Base-by-base conservation (phyloP, 345 rosid species). In the Eucalyptus regnans region DNA sequence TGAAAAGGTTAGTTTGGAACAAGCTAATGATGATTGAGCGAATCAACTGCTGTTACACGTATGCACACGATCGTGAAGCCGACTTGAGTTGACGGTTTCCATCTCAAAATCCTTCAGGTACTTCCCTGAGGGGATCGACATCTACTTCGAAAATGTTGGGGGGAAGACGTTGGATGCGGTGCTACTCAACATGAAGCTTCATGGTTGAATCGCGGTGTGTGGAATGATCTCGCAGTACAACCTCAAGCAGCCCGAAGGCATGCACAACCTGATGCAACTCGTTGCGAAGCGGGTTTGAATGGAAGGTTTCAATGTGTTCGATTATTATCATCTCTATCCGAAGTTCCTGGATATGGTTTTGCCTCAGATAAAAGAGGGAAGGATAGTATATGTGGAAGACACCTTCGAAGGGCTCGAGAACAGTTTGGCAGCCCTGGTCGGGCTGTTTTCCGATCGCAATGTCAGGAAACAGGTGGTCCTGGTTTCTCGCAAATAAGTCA, bases 81-180 rank as follows among this genome's bases (percentile, higher is more conserved):
- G 41, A 37, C 4, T 37, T 37, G 41, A 37, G 41, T 37, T 37
- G 41, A 37, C 41, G 41, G 41, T 37, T 37, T 37, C 41, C 41
- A 37, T 37, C 41, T 37, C 4, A 37, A 37, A 37, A 37, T 37
- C 41, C 4, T 37, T 37, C 41, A 37, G 41, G 41, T 37, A 37
- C 84, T 89, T 89, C 44, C 88, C 80, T 7, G 79, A 86, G 46
- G 90, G 90, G 43, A 86, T 89, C 4, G 80, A 89, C 33, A 86
- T 89, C 41, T 89, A 89, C 88, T 89, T 86, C n/a, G 90, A 89
- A 4, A 89, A 89, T 71, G 90, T 89, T 23, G 80, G 90, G 3
- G 58, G 23, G 18, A 52, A 52, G 58, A 52, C 23, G 22, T 52
- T 52, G 58, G 58, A 52, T 20, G 58, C 10, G 2, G 25, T 20